These are phyloP conservation scores for Multifurca ochricompacta DNA, from an alignment of 768 basidiomycete genomes.

Conservation along the genomic window DNA sequence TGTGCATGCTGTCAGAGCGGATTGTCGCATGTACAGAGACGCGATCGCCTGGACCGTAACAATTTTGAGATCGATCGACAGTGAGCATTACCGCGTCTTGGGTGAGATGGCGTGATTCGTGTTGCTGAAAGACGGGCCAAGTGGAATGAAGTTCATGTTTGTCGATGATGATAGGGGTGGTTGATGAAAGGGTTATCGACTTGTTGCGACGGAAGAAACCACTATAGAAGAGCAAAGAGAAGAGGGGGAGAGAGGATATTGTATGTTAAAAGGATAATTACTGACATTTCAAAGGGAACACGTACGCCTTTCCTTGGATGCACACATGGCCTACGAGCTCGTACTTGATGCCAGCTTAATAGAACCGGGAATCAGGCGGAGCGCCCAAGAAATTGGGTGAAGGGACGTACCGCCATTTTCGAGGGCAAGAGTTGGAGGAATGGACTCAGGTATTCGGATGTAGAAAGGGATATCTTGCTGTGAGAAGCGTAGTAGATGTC, in stretches of 20 bases:
- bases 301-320: slow-evolving; percentile 77
- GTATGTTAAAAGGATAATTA: background rate
- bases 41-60: slow-evolving; percentile 82
- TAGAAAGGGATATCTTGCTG: slow-evolving; percentile 87
- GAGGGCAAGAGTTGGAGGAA: slow-evolving; percentile 78
- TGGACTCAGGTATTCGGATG: slow-evolving; percentile 87
- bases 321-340: slow-evolving; percentile 86
- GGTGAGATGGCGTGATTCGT: slow-evolving; percentile 55
- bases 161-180: slow-evolving; percentile 72
- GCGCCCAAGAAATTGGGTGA: background rate
- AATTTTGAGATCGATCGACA: slow-evolving; percentile 68
- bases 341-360: slow-evolving; percentile 73
- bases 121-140: slow-evolving; percentile 85
- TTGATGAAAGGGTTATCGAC: slow-evolving; percentile 56
- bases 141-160: slow-evolving; percentile 92
- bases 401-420: slow-evolving; percentile 55
- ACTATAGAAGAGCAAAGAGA: slow-evolving; percentile 32
- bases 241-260: no score
- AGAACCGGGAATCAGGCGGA: background rate
- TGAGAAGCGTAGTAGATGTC: background rate
- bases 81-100: slow-evolving; percentile 68
- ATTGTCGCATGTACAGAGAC: slow-evolving; percentile 65
- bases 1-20: slow-evolving; percentile 59
- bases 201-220: slow-evolving; percentile 79
- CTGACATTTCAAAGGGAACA: slow-evolving; percentile 1